Evolutionary conservation across 306 rosid species (phyloP).

Genomic region (Fagus sylvatica): DNA sequence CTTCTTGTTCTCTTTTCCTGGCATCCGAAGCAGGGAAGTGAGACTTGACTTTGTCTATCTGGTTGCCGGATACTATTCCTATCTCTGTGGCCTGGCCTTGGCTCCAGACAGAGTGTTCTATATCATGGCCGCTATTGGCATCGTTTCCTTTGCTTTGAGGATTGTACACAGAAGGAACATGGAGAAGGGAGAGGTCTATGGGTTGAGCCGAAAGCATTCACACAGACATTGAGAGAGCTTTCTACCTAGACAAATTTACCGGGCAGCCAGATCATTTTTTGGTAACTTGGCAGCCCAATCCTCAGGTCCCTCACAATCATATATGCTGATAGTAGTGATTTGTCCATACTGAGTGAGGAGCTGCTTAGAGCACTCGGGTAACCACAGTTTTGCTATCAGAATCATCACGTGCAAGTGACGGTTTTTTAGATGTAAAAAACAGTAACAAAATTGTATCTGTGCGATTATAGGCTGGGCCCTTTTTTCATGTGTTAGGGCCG

Average conservation of each 20-base stretch:
- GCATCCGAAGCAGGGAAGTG: slow-evolving; percentile 48
- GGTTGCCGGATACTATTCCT: slow-evolving; percentile 74
- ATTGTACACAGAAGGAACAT: slow-evolving; percentile 44
- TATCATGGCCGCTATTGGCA: slow-evolving; percentile 72
- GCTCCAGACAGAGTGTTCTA: slow-evolving; percentile 71
- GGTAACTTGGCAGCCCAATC: background rate
- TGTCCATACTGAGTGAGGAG: background rate
- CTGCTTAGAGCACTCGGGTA: slow-evolving; percentile 16
- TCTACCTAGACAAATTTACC: slow-evolving; percentile 11
- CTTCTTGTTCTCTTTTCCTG: slow-evolving; percentile 46
- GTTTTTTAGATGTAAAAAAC: slow-evolving; percentile 2
- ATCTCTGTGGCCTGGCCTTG: slow-evolving; percentile 68
- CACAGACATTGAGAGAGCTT: slow-evolving; percentile 59
- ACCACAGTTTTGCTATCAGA: slow-evolving; percentile 25
- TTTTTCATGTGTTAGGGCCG: slow-evolving; percentile 19
- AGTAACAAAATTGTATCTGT: slow-evolving; percentile 18
- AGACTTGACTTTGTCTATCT: slow-evolving; percentile 60
- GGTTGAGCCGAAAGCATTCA: slow-evolving; percentile 68
- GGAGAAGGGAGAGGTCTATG: slow-evolving; percentile 53
- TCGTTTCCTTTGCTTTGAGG: slow-evolving; percentile 54
- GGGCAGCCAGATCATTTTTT: slow-evolving; percentile 10
- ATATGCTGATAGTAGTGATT: background rate
- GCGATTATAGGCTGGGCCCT: slow-evolving; percentile 26
- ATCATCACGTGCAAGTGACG: slow-evolving; percentile 15
- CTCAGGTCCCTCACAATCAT: slow-evolving; percentile 4